Conservation (phyloP, 805 yeast species). For the Candida wancherniae region DNA sequence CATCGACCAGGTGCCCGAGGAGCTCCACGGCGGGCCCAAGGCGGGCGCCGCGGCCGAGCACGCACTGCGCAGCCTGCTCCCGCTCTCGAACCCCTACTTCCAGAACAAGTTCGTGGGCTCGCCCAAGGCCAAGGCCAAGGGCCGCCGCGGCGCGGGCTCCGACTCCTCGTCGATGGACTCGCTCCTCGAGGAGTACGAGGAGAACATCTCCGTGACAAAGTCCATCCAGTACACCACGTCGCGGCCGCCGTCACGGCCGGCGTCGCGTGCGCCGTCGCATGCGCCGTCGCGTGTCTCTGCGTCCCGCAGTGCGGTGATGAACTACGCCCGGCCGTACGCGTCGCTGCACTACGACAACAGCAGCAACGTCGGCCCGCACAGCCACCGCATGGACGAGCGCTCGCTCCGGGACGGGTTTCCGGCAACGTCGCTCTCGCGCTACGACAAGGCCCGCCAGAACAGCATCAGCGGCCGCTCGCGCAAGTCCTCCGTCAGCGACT, state of each 20-base stretch:
- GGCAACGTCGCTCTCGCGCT: slow-evolving; percentile 33
- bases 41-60: background rate
- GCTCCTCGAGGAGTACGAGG: slow-evolving; percentile 41
- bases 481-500: slow-evolving; percentile 37
- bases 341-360: background rate
- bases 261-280: slow-evolving; percentile 19
- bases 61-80: background rate
- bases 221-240: slow-evolving; percentile 22
- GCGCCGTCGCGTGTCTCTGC: slow-evolving; percentile 5
- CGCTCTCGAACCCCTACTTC: slow-evolving; percentile 3
- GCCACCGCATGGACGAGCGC: background rate
- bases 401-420: slow-evolving; percentile 22
- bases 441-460: slow-evolving; percentile 23
- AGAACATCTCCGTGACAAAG: slow-evolving; percentile 30
- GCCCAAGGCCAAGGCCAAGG: too few species aligned
- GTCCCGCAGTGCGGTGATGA: background rate
- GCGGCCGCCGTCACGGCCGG: slow-evolving; percentile 25
- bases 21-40: background rate
- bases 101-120: background rate
- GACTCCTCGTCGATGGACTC: slow-evolving; percentile 34
- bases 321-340: background rate
- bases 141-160: slow-evolving; percentile 3
- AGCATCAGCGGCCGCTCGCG: slow-evolving; percentile 23
- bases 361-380: background rate
- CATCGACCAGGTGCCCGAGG: slow-evolving; percentile 4